Percentiles rank a stretch among this genome's conserved stretches.
Conservation (phyloP, 805 yeast genomes). For the Cyberlindnera subsufficiens region DNA sequence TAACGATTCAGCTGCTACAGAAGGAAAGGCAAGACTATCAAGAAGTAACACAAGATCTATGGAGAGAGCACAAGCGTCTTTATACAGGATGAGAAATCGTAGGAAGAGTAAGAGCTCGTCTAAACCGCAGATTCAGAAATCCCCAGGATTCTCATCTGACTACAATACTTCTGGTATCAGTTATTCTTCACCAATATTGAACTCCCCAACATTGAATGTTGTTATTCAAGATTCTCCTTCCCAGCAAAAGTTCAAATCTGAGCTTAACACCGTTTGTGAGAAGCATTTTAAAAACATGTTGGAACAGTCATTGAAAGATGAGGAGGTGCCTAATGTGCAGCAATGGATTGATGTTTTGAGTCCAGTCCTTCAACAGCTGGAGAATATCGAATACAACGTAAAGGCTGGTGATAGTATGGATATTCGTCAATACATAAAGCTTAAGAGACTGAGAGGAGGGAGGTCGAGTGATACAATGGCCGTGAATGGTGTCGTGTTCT, state of each 20-base stretch:
- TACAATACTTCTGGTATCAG: background rate
- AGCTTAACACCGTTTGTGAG: conserved; percentile 30
- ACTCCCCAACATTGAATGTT: conserved; percentile 2
- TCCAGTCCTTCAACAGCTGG: conserved; percentile 47
- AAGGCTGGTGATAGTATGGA: conserved; percentile 71
- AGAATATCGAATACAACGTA: conserved; percentile 53
- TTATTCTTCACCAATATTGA: conserved; percentile 1
- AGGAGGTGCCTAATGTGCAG: conserved; percentile 41
- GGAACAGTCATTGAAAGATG: conserved; percentile 57
- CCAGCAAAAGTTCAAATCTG: conserved; percentile 13
- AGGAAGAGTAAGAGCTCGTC: conserved; percentile 44
- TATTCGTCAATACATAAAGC: conserved; percentile 80
- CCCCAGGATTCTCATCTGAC: background rate
- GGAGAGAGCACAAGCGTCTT: conserved; percentile 62
- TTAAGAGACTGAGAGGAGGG: conserved; percentile 82
- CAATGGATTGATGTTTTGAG: conserved; percentile 58
- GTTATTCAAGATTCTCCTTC: background rate
- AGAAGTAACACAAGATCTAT: conserved; percentile 40
- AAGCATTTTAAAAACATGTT: conserved; percentile 46
- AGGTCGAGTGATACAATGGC: conserved; percentile 49
- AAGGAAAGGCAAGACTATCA: conserved; percentile 28
- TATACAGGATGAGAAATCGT: conserved; percentile 54
- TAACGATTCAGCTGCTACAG: conserved; percentile 21
- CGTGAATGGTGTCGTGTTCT: conserved; percentile 77
- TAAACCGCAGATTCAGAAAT: conserved; percentile 21